Percentiles rank a stretch among this genome's conserved stretches.
These are phyloP conservation scores for Saccharomycopsis phalli DNA, from an alignment of 1,139 yeast species.

Conservation along the genomic window DNA sequence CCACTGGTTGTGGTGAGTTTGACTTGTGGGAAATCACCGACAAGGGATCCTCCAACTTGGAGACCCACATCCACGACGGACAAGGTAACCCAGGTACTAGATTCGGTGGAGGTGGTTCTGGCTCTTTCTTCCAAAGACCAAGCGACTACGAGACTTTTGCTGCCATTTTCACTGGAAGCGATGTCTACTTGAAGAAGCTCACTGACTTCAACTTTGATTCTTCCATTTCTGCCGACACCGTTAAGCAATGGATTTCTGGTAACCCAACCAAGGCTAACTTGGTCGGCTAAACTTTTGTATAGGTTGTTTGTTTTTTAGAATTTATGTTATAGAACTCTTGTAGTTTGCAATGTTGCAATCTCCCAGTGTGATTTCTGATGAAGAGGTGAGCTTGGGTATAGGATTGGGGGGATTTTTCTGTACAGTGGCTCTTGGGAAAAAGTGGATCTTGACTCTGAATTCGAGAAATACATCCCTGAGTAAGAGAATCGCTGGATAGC, in stretches of 20 bases:
- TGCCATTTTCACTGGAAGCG: slow-evolving; percentile 58
- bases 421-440: too few relatives aligned
- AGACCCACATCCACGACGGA: slow-evolving; percentile 78
- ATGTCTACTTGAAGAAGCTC: slow-evolving; percentile 52
- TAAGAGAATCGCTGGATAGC: too few relatives aligned
- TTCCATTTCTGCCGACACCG: slow-evolving; percentile 44
- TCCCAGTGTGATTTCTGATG: too few relatives aligned
- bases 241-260: slow-evolving; percentile 51
- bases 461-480: too few relatives aligned
- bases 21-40: slow-evolving; percentile 80
- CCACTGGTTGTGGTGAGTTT: slow-evolving; percentile 93
- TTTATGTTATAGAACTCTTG: too few relatives aligned
- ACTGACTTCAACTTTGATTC: slow-evolving; percentile 49
- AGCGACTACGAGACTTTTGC: slow-evolving; percentile 82
- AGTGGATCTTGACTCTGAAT: too few relatives aligned
- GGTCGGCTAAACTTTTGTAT: background rate
- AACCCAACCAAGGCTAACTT: slow-evolving; percentile 25
- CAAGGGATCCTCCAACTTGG: slow-evolving; percentile 64
- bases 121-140: slow-evolving; percentile 84
- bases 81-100: slow-evolving; percentile 56
- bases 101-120: slow-evolving; percentile 61
- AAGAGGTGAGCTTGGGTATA: too few relatives aligned
- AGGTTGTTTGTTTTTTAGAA: too few relatives aligned
- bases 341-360: too few relatives aligned
- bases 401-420: too few relatives aligned